phyloP scores from a whole-genome alignment of 2,329 filamentous ascomycete genomes.

The Colletotrichum sp. region DNA sequence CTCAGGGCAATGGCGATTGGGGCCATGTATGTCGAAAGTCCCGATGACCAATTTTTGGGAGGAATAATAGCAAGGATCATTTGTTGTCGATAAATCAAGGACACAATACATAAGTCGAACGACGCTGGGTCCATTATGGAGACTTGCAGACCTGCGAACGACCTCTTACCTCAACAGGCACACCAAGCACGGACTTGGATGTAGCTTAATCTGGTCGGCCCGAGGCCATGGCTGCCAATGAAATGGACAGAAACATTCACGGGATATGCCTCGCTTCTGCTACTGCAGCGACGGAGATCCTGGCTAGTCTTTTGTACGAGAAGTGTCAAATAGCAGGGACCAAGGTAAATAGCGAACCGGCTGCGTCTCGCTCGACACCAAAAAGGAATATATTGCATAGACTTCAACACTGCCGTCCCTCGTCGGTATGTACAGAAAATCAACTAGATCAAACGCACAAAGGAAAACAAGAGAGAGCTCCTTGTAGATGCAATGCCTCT shows the following conservation, averaged over 20 bases:
- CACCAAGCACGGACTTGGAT: background rate
- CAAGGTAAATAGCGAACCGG: background rate
- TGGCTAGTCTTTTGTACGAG: background rate
- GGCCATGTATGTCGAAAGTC: background rate
- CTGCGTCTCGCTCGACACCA: background rate
- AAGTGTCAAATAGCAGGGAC: rapidly evolving
- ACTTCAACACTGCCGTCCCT: background rate
- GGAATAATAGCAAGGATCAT: rapidly evolving
- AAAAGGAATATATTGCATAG: background rate
- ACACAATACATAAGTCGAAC: background rate
- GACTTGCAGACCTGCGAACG: background rate
- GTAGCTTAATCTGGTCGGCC: background rate
- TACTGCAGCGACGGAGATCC: background rate
- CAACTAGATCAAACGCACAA: background rate
- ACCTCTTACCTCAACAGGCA: background rate
- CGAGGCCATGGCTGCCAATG: background rate
- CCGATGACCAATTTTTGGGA: background rate
- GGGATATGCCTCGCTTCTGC: background rate
- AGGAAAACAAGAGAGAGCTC: background rate
- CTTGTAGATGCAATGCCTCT: constrained; percentile 17
- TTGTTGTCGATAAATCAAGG: background rate
- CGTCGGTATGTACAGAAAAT: background rate
- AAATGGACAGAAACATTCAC: background rate
- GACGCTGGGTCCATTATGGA: background rate
- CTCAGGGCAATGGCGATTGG: background rate